phyloP scores from a whole-genome alignment of 2,329 filamentous ascomycete genomes.

The Lecanicillium sp. region DNA sequence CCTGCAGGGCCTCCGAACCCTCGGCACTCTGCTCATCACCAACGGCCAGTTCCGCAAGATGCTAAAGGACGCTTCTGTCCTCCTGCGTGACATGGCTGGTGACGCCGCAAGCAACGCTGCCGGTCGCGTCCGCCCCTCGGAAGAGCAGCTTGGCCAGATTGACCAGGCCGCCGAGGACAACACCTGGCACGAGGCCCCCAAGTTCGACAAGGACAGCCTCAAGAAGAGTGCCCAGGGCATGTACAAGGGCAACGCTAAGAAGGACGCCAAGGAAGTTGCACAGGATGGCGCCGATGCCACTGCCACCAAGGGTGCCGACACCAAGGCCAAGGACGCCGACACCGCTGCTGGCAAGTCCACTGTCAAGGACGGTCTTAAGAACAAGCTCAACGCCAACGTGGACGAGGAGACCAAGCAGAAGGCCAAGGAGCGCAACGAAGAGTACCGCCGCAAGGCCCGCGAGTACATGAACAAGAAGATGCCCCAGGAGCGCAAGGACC shows the following conservation, averaged over 20 bases:
- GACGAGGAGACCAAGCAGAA: constrained; percentile 55
- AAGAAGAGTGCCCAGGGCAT: constrained; percentile 59
- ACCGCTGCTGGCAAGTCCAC: constrained; percentile 26
- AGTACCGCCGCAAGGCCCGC: constrained; percentile 43
- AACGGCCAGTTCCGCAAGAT: constrained; percentile 90
- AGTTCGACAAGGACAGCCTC: constrained; percentile 61
- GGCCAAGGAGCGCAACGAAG: constrained; percentile 32
- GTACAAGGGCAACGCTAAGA: constrained; percentile 44
- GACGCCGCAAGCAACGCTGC: constrained; percentile 81
- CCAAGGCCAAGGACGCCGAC: constrained; percentile 41
- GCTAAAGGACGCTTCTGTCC: constrained; percentile 67
- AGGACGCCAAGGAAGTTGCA: constrained; percentile 54
- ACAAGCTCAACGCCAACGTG: constrained; percentile 53
- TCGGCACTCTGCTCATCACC: constrained; percentile 83
- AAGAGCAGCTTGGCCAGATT: constrained; percentile 68
- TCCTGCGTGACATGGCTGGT: constrained; percentile 84
- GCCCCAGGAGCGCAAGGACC: constrained; percentile 85
- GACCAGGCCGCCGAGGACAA: constrained; percentile 84
- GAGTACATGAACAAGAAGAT: constrained; percentile 82
- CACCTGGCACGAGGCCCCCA: constrained; percentile 83
- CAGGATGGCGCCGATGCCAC: constrained; percentile 50
- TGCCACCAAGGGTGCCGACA: constrained; percentile 38
- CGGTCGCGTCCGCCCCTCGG: constrained; percentile 62
- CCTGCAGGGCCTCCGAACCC: constrained; percentile 74
- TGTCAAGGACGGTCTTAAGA: constrained; percentile 37